Evolutionary conservation across 2,329 filamentous ascomycete species (phyloP), one percentile per base, ranked within the genome.

Genomic region (Talaromyces sp.): DNA sequence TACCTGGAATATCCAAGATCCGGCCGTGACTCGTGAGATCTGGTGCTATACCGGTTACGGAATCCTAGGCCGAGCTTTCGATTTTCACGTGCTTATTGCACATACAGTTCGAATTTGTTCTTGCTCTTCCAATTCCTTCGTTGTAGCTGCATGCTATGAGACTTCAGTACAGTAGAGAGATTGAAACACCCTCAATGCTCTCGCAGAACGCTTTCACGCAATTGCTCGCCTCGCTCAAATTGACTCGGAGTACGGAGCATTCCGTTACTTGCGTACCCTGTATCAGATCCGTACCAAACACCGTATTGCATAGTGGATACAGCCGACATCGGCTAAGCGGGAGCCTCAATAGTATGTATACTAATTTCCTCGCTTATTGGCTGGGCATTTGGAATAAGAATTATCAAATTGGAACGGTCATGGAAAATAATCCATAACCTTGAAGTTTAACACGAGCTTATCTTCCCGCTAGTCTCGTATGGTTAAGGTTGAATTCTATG

Each of bases 371-470:
- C 43, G 62, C 41, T 59, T 58, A 58, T 64, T 64, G 54, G 54
- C 39, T 43, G 52, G 52, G 33, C 52, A 16, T 16, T n/a, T 19
- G 49, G 16, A 35, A 33, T 52, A 54, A 62, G 37, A 37, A 63
- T 63, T 63, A 63, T 63, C 61, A 63, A 63, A 63, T 63, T 63
- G 50, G 61, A 63, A 63, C 61, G 61, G 61, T 63, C 39, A 63
- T 54, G 22, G 49, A 33, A 62, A 61, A 49, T 50, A 61, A 49
- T 49, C 24, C 39, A 35, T 39, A 39, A 47, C 41, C 43, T 37
- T 50, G 47, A 61, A 50, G 39, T 45, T 39, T 57, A 57, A 39
- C n/a, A 14, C 56, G 35, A 61, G 60, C 50, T 62, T 63, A 63
- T 63, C 61, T 62, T 19, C 43, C n/a, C 58, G 19, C 43, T 54